Evolutionary conservation across 139 green algal genomes (phyloP), one percentile per base, ranked within the genome.

Genomic region (Chlorella sp.): DNA sequence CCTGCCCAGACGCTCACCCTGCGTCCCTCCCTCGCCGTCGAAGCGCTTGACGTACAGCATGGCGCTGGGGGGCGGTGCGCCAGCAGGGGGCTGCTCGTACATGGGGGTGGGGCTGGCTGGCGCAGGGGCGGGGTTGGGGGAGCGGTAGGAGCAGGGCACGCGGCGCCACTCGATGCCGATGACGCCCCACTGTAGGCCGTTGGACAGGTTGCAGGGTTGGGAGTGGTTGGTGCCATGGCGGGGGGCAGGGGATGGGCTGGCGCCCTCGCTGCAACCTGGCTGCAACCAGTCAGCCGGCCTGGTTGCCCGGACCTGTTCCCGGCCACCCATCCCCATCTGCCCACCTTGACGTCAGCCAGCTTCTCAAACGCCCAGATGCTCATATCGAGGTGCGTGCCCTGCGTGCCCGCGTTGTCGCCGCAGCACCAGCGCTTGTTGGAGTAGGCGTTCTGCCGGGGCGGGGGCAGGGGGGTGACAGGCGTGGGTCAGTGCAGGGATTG

Each of bases 351-450:
- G 17, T 62, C 45, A 2, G 64, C 73, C 1, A 84, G 43, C 40
- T 77, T 77, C 48, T 84, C 79, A 58, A 73, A 84, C 7, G 72
- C 62, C 72, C 71, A 84, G 38, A 84, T 48, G 25, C 51, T 73
- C 50, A 84, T 9, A 33, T 84, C 79, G 40, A 77, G 67, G 51
- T 84, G 79, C 21, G 67, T 67, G 51, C 60, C 51, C 29, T 74
- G 55, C 19, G 56, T 71, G 45, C 29, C 45, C 15, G 42, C 40
- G 42, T 74, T 40, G 68, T 86, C 80, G 40, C 62, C 60, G 69
- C 80, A 86, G 74, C 80, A 86, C 80, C 80, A 86, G 33, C 80
- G 60, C 69, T 84, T 84, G 67, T 86, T 86, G 61, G 31, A 66
- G 60, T 77, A 84, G 36, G 73, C 42, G 45, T 86, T 86, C n/a